Evolutionary conservation across 116 monocot genomes (phyloP), one percentile per base, ranked within the genome.

Genomic region (Posidonia oceanica): DNA sequence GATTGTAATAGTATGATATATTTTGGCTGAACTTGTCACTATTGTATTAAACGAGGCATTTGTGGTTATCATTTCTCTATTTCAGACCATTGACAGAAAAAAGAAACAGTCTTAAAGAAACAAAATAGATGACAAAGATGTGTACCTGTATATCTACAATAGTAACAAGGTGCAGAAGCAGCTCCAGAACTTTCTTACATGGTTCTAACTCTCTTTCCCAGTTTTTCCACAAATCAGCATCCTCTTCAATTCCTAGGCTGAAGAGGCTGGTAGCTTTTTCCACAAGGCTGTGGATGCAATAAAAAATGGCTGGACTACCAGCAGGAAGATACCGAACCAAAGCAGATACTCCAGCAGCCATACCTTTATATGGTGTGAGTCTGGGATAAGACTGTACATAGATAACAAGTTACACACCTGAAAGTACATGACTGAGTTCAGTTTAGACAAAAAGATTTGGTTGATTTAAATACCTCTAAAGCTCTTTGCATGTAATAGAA

Each of bases 81-180:
- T 64, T 0, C 11, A 22, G 21, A 36, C 12, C 52, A 68, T 15
- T 23, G 29, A 11, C 42, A 10, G 39, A 66, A 63, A 54, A 58
- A 54, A 14, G 41, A 21, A 52, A 61, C 23, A 64, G 54, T n/a
- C 36, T 54, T 37, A 54, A 54, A 36, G 5, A 21, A 65, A 4
- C 60, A 54, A 15, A 6, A 29, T 4, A 23, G 23, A 36, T 14
- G 40, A 63, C 12, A 69, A 76, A 14, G 4, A 7, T 0, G 23
- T 67, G 5, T 74, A 97, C 97, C 97, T 97, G 97, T 80, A 97
- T 87, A 84, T 97, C 93, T 22, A 97, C 93, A 75, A 97, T 76
- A 76, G 80, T 85, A 48, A 89, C 59, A 11, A 97, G 92, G 14
- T 82, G 89, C 54, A 92, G 71, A 67, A 92, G 84, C 79, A 97